Percentiles rank a stretch among this genome's conserved stretches.
phyloP scores from a whole-genome alignment of 495 filamentous ascomycete genomes.

The Trichoderma reesei region DNA sequence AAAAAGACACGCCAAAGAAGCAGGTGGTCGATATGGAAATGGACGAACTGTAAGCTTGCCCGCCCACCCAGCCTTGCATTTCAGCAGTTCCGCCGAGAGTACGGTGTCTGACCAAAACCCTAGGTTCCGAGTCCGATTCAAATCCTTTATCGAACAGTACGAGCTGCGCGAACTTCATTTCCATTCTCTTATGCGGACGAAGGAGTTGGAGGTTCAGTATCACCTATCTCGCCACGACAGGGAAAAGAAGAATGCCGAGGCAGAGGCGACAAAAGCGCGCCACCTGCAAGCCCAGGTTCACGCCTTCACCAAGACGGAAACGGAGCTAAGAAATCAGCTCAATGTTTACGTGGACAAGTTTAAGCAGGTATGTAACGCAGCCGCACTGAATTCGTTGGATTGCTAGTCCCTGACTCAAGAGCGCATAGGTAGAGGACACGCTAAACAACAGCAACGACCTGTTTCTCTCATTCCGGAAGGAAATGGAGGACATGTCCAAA shows the following conservation, averaged over 20 bases:
- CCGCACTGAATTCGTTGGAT: not conserved
- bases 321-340: slow-evolving; percentile 84
- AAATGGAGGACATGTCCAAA: slow-evolving; percentile 99
- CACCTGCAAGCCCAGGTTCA: slow-evolving; percentile 84
- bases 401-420: slow-evolving; percentile 1
- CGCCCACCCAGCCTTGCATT: slow-evolving; percentile 1
- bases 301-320: slow-evolving; percentile 93
- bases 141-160: slow-evolving; percentile 89
- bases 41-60: slow-evolving; percentile 66
- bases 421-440: slow-evolving; percentile 72
- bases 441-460: slow-evolving; percentile 98
- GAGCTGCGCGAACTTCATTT: slow-evolving; percentile 90
- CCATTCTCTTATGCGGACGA: slow-evolving; percentile 76
- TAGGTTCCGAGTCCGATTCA: slow-evolving; percentile 84
- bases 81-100: not conserved
- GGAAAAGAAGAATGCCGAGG: slow-evolving; percentile 76
- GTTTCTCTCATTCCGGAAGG: slow-evolving; percentile 94
- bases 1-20: slow-evolving; percentile 65
- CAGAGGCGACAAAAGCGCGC: slow-evolving; percentile 65
- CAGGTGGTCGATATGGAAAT: slow-evolving; percentile 68
- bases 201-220: slow-evolving; percentile 92
- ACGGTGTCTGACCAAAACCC: slow-evolving; percentile 20
- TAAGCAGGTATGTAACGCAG: slow-evolving; percentile 70
- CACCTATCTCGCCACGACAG: slow-evolving; percentile 79
- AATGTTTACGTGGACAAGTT: slow-evolving; percentile 99